Evolutionary conservation across 495 filamentous ascomycete genomes (phyloP).

Genomic region (Aspergillus bertholletiae): DNA sequence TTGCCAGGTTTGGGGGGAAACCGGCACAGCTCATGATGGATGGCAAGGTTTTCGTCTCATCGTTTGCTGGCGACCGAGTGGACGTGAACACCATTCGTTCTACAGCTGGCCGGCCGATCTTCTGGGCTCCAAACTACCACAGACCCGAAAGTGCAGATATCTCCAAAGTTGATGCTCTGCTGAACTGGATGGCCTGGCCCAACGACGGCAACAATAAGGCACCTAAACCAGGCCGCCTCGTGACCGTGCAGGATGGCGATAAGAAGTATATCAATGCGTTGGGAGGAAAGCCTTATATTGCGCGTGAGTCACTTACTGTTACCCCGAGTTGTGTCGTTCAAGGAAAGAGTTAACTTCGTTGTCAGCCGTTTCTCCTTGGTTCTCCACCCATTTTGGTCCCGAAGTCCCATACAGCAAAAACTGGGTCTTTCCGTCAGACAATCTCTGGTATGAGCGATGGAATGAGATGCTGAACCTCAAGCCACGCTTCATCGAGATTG

Average conservation of each 20-base stretch:
- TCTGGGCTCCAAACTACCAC: slow-evolving; percentile 53
- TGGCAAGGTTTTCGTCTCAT: slow-evolving; percentile 51
- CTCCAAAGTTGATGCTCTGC: slow-evolving; percentile 39
- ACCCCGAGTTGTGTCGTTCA: not conserved
- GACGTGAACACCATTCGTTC: slow-evolving; percentile 37
- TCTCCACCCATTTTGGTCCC: slow-evolving; percentile 37
- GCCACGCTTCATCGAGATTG: slow-evolving; percentile 55
- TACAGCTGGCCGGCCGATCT: slow-evolving; percentile 43
- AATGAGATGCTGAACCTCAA: slow-evolving; percentile 41
- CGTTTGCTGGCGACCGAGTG: slow-evolving; percentile 47
- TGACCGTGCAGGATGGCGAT: slow-evolving; percentile 44
- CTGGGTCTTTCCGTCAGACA: slow-evolving; percentile 54
- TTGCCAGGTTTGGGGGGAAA: slow-evolving; percentile 39
- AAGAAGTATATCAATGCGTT: slow-evolving; percentile 40
- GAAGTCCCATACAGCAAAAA: slow-evolving; percentile 56
- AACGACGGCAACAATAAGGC: slow-evolving; percentile 51
- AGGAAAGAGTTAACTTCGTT: not conserved
- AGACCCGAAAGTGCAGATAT: slow-evolving; percentile 27
- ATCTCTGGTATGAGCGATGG: slow-evolving; percentile 59
- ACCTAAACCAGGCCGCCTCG: slow-evolving; percentile 31
- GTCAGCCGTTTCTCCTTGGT: slow-evolving; percentile 36
- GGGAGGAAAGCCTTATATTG: slow-evolving; percentile 48
- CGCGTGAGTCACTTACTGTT: slow-evolving; percentile 25
- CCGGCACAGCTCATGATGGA: slow-evolving; percentile 52
- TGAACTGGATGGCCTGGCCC: slow-evolving; percentile 59